phyloP scores from a whole-genome alignment of 192 early-diverging fungal species.

The Coemansia sp. region DNA sequence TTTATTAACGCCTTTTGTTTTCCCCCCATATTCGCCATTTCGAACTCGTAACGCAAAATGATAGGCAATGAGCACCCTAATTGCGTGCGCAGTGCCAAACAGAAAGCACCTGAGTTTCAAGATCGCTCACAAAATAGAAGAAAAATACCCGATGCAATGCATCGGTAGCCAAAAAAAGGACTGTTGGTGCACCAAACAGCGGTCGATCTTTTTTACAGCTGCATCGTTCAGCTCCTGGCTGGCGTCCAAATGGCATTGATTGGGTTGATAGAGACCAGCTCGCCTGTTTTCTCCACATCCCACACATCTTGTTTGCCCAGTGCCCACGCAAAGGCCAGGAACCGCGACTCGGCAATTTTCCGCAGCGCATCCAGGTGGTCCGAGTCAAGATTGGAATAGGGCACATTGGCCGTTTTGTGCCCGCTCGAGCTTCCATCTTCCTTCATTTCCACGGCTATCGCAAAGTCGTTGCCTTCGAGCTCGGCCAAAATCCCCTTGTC shows the following conservation, averaged over 20 bases:
- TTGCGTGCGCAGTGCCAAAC: not conserved
- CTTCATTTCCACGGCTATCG: conserved; percentile 45
- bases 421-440: not conserved
- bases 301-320: conserved; percentile 44
- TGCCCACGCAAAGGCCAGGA: conserved; percentile 59
- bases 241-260: conserved; percentile 56
- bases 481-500: conserved; percentile 41
- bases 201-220: not conserved
- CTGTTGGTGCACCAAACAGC: not conserved
- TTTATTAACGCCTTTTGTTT: too few species aligned
- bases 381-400: conserved; percentile 34
- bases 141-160: conserved; percentile 7
- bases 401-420: conserved; percentile 18
- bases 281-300: conserved; percentile 48
- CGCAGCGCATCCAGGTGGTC: conserved; percentile 43
- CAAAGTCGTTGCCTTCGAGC: conserved; percentile 54
- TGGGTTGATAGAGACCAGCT: conserved; percentile 57
- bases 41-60: not conserved
- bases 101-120: not conserved
- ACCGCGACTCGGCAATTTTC: conserved; percentile 57
- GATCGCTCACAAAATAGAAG: not conserved
- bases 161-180: not conserved
- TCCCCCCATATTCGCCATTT: too few species aligned
- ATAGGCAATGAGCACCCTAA: not conserved
- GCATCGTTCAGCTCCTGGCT: not conserved